Base-by-base conservation (phyloP, 2,329 filamentous ascomycete species). In the Metarhizium sp. region DNA sequence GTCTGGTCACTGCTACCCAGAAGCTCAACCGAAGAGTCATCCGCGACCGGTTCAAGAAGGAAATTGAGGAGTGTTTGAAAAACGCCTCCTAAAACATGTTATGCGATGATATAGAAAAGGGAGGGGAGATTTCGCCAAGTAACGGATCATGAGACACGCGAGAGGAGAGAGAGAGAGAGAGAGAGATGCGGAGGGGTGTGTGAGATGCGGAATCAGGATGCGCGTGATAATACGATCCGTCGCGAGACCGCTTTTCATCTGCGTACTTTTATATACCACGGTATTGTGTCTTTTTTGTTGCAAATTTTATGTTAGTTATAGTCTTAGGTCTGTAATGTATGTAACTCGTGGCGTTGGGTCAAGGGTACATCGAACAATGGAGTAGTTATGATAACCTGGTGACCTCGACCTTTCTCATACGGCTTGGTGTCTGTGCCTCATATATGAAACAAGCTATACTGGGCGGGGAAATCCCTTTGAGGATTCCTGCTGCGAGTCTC, bases 1-100 rank as follows among this genome's bases (percentile, higher is more conserved):
- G 79, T 2, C 71, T 83, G 32, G 79, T 82, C 34, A 84, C 81
- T 36, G 80, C 79, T n/a, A 84, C 81, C 6, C 78, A 82, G 59
- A 84, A 84, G 68, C 71, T 83, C 46, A 82, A 84, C 70, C 74
- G 81, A 57, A 73, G 76, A 60, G 72, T 69, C 30, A 70, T 83
- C 50, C 75, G 73, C 61, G 74, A 77, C 42, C 71, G 69, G 52
- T 83, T 80, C 64, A 71, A 73, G 62, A 71, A 74, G 63, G 72
- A 82, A 54, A 81, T 84, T 53, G 63, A 72, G n/a, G 69, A 71
- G 47, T 67, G 66, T 55, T 63, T 74, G 53, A 70, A 73, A 68
- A 60, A 59, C 52, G 50, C 14, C 18, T 42, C 14, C 18, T 42
- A 30, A 30, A 40, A 3, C 4, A 14, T 34, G 36, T 10, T 34